Conservation (phyloP, 768 basidiomycete species). For the Neoboletus brunneissimus region DNA sequence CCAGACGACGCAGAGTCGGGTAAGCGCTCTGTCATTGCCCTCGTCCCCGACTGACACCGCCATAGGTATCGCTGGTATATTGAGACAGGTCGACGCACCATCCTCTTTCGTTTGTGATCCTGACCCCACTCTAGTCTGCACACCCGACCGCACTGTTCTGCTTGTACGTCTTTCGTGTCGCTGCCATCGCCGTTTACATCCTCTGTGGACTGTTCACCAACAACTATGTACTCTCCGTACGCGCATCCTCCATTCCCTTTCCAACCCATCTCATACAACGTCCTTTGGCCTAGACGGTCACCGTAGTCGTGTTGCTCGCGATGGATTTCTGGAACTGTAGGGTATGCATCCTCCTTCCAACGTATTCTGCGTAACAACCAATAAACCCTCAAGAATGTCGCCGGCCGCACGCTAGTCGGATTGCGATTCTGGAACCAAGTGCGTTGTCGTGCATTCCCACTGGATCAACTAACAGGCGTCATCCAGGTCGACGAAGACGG, state of each 20-base stretch:
- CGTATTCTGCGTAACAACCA: slow-evolving; percentile 2
- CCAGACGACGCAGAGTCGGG: slow-evolving; percentile 76
- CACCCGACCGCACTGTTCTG: slow-evolving; percentile 84
- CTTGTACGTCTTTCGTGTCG: slow-evolving; percentile 82
- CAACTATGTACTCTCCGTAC: slow-evolving; percentile 90
- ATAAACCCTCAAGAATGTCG: slow-evolving; percentile 66
- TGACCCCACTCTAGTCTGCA: slow-evolving; percentile 53
- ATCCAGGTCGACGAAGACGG: slow-evolving; percentile 91
- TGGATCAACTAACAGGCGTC: background rate
- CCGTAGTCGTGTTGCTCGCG: slow-evolving; percentile 88
- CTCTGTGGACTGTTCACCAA: slow-evolving; percentile 88
- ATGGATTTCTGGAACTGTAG: slow-evolving; percentile 99
- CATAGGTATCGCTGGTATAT: slow-evolving; percentile 69
- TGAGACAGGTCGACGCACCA: slow-evolving; percentile 57
- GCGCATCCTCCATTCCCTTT: slow-evolving; percentile 26
- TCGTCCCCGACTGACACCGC: slow-evolving; percentile 1
- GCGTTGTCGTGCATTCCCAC: background rate
- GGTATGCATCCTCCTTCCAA: slow-evolving; percentile 40
- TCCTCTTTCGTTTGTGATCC: slow-evolving; percentile 5
- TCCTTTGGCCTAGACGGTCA: slow-evolving; percentile 59
- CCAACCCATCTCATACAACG: background rate
- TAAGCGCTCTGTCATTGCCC: slow-evolving; percentile 19
- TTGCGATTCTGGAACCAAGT: slow-evolving; percentile 98
- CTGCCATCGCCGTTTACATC: slow-evolving; percentile 89
- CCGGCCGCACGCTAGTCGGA: slow-evolving; percentile 90